These are phyloP conservation scores for Penicillium sp. DNA, from an alignment of 2,329 filamentous ascomycete genomes.

Conservation along the genomic window DNA sequence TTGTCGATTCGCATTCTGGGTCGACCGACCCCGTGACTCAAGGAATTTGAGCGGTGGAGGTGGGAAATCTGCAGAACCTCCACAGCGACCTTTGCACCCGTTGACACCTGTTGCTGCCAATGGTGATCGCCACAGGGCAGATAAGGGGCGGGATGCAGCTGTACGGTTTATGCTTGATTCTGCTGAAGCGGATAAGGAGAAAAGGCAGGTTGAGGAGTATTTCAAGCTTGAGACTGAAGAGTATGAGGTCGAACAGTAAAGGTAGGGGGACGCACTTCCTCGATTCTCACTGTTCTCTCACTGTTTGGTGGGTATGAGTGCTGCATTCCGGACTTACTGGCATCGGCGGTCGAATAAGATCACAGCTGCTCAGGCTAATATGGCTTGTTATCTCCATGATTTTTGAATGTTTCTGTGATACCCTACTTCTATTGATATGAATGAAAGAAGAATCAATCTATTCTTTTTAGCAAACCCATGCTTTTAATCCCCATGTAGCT, in stretches of 20 bases:
- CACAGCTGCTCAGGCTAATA: neutral
- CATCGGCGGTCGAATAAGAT: neutral
- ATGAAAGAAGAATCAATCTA: neutral
- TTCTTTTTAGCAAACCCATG: neutral
- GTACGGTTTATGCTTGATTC: constrained; percentile 87
- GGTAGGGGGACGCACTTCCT: too few relatives aligned
- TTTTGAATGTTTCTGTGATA: neutral
- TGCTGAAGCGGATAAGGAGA: constrained; percentile 71
- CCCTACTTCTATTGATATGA: neutral
- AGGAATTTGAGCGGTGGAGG: constrained; percentile 6
- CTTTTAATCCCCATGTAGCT: neutral
- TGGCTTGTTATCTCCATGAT: neutral
- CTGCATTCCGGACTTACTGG: neutral
- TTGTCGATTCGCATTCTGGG: constrained; percentile 63
- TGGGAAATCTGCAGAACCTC: constrained; percentile 14
- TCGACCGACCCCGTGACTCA: constrained; percentile 27
- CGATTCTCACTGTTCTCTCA: neutral
- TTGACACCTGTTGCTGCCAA: constrained; percentile 49
- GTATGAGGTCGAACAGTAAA: constrained; percentile 42
- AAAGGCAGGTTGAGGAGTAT: constrained; percentile 64
- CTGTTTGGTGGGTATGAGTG: neutral
- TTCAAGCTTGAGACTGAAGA: constrained; percentile 77
- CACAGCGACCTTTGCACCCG: constrained; percentile 29
- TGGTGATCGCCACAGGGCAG: constrained; percentile 44
- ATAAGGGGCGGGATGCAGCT: constrained; percentile 65